Conservation (phyloP, 768 basidiomycete species). For the Lepiota subincarnata region DNA sequence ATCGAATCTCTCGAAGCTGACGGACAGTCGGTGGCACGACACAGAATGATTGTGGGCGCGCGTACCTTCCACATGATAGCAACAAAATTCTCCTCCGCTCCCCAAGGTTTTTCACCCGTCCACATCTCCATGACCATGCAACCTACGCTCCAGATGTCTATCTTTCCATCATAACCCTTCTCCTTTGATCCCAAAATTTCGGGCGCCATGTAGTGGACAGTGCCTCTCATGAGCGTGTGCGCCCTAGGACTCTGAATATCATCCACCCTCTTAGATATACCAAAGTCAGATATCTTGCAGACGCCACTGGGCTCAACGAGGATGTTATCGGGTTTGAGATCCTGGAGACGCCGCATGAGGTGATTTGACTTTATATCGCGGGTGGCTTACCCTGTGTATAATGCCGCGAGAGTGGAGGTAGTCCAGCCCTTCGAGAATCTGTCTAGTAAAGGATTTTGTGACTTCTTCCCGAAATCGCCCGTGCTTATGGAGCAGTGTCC, state of each 20-base stretch:
- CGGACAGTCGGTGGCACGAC: background rate
- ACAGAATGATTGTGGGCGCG: slow-evolving; percentile 1
- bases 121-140: slow-evolving; percentile 96
- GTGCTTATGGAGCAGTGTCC: slow-evolving; percentile 68
- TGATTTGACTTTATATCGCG: background rate
- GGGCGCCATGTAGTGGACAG: slow-evolving; percentile 96
- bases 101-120: slow-evolving; percentile 89
- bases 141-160: slow-evolving; percentile 95
- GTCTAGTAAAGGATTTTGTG: slow-evolving; percentile 78
- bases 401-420: slow-evolving; percentile 86
- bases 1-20: slow-evolving; percentile 63
- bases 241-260: slow-evolving; percentile 57
- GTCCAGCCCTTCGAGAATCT: slow-evolving; percentile 82
- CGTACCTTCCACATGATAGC: slow-evolving; percentile 80
- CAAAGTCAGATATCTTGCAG: slow-evolving; percentile 96
- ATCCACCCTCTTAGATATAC: slow-evolving; percentile 88
- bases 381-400: slow-evolving; percentile 65
- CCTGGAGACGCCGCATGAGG: slow-evolving; percentile 36
- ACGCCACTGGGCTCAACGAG: slow-evolving; percentile 79
- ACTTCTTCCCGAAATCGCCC: slow-evolving; percentile 83
- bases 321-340: slow-evolving; percentile 94
- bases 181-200: slow-evolving; percentile 69
- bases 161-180: slow-evolving; percentile 86
- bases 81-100: slow-evolving; percentile 55
- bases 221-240: slow-evolving; percentile 81